phyloP scores from a whole-genome alignment of 164 flowering plant species.

The Magnolia officinalis region DNA sequence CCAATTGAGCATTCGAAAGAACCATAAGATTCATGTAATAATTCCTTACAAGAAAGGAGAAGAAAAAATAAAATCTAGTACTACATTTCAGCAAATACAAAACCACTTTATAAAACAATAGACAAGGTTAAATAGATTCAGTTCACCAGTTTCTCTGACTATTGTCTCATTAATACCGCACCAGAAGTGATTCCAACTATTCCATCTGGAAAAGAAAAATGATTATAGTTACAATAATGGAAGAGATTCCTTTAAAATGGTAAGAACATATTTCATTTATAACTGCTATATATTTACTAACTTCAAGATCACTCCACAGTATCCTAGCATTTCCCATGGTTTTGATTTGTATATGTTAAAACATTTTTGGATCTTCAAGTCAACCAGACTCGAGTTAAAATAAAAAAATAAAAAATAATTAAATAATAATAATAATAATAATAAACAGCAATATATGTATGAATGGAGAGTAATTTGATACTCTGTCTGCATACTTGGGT shows the following conservation, averaged over 20 bases:
- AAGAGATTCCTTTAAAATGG: no score
- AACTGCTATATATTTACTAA: no score
- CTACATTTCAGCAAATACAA: background rate
- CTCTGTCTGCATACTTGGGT: background rate
- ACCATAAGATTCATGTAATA: background rate
- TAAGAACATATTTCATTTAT: no score
- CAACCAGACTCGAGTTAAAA: no score
- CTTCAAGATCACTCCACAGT: no score
- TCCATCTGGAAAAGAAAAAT: constrained; percentile 13
- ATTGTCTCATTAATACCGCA: constrained; percentile 13
- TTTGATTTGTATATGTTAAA: no score
- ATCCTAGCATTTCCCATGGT: no score
- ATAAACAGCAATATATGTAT: no score
- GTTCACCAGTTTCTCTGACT: constrained; percentile 14
- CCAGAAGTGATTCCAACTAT: constrained; percentile 20
- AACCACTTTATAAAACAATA: background rate
- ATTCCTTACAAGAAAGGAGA: background rate
- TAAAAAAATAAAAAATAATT: no score
- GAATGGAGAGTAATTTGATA: background rate
- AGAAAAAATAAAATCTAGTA: background rate
- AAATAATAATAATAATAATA: no score
- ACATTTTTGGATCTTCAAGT: no score
- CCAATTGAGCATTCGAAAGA: background rate
- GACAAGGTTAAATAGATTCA: background rate
- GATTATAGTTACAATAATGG: no score